Conservation (phyloP, 2,329 filamentous ascomycete genomes). For the Sarocladium strictum region DNA sequence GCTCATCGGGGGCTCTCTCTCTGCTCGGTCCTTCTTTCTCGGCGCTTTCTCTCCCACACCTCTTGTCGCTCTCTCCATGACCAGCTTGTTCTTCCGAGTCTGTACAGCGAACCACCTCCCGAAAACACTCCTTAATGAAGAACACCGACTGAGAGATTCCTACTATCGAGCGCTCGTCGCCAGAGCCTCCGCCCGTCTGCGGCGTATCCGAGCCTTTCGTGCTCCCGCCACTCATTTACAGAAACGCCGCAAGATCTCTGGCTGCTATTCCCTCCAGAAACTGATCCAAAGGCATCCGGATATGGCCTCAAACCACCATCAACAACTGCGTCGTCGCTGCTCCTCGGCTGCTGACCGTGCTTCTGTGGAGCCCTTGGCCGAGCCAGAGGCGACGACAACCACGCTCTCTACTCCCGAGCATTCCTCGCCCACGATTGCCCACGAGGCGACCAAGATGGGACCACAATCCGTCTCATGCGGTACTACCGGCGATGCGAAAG, state of each 20-base stretch:
- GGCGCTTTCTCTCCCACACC: conserved; percentile 14
- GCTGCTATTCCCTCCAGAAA: conserved; percentile 24
- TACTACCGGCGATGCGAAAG: conserved; percentile 14
- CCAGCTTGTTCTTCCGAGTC: conserved; percentile 38
- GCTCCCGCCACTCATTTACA: conserved; percentile 31
- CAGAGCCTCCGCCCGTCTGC: conserved; percentile 35
- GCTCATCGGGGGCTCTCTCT: not conserved
- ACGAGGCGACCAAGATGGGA: not conserved
- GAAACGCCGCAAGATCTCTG: conserved; percentile 27
- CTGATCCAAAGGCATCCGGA: conserved; percentile 19
- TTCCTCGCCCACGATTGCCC: not conserved
- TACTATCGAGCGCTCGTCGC: conserved; percentile 36
- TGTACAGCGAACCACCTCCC: conserved; percentile 42
- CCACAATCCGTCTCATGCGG: not conserved
- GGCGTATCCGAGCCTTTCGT: conserved; percentile 30
- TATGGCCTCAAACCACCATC: conserved; percentile 28
- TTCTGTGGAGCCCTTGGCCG: conserved; percentile 19
- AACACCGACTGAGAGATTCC: conserved; percentile 32
- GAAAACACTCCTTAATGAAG: conserved; percentile 38
- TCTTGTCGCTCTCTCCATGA: conserved; percentile 33
- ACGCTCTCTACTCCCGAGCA: conserved; percentile 18
- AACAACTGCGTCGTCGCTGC: conserved; percentile 25
- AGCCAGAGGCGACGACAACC: conserved; percentile 17
- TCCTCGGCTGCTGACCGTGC: conserved; percentile 31
- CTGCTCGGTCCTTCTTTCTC: conserved; percentile 1